A percentile compares a stretch with the other conserved stretches of the same genome.
Conservation (phyloP, 106 monocot species). For the Vanilla planifolia region DNA sequence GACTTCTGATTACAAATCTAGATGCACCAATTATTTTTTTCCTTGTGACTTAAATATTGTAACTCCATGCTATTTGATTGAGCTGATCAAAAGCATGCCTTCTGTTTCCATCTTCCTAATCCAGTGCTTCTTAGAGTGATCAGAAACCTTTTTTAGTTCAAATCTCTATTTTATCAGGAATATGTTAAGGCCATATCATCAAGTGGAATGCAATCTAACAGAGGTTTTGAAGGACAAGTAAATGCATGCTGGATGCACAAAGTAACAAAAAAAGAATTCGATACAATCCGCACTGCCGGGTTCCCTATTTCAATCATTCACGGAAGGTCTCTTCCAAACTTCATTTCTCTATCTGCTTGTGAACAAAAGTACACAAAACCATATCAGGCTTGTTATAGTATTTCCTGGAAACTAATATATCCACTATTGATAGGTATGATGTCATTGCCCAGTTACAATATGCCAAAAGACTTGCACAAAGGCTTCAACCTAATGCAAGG, state of each 20-base stretch:
- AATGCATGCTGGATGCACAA: conserved; percentile 97
- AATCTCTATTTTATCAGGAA: conserved; percentile 42
- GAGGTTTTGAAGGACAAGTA: conserved; percentile 91
- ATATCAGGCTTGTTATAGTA: background rate
- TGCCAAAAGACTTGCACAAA: conserved; percentile 72
- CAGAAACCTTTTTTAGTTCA: background rate
- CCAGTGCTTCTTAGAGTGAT: too few species aligned
- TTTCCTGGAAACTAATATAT: background rate
- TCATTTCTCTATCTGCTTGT: background rate
- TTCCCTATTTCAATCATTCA: conserved; percentile 84
- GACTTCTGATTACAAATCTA: too few species aligned
- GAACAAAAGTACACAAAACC: too few species aligned
- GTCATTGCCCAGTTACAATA: conserved; percentile 87
- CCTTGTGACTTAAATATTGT: too few species aligned
- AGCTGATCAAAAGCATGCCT: too few species aligned
- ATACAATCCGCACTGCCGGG: conserved; percentile 60
- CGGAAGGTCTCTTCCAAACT: conserved; percentile 51
- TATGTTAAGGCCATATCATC: conserved; percentile 89
- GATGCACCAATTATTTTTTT: too few species aligned
- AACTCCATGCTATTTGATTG: too few species aligned
- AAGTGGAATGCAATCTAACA: conserved; percentile 85
- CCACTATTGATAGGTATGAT: conserved; percentile 60
- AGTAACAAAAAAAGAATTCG: conserved; percentile 72
- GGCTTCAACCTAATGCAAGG: conserved; percentile 69
- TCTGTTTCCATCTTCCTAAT: too few species aligned